These are phyloP conservation scores for Penicillium atrosanguineum DNA, from an alignment of 495 filamentous ascomycete species.

Conservation along the genomic window DNA sequence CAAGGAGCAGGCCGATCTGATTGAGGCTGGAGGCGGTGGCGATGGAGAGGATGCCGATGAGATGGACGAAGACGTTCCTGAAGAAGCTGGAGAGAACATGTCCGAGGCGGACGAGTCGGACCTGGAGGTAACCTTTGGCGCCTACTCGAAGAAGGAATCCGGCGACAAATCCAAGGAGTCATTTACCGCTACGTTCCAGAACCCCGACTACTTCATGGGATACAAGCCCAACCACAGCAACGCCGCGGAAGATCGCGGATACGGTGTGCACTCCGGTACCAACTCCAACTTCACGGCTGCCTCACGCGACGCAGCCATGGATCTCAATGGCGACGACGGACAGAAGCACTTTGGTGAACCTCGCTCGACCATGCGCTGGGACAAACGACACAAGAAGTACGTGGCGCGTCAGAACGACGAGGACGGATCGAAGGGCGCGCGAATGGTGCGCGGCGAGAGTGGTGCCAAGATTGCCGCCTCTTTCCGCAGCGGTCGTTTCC, in stretches of 20 bases:
- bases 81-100: conserved; percentile 55
- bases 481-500: conserved; percentile 91
- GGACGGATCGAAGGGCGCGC: conserved; percentile 82
- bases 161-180: conserved; percentile 24
- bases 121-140: conserved; percentile 78
- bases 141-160: conserved; percentile 36
- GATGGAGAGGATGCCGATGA: conserved; percentile 35
- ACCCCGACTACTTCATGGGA: conserved; percentile 91
- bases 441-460: conserved; percentile 83
- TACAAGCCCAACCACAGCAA: conserved; percentile 78
- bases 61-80: conserved; percentile 25
- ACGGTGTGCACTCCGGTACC: conserved; percentile 83
- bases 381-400: conserved; percentile 96
- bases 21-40: conserved; percentile 28
- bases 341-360: conserved; percentile 71
- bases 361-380: conserved; percentile 80
- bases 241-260: conserved; percentile 81
- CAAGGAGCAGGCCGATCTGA: conserved; percentile 28
- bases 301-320: conserved; percentile 81
- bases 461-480: conserved; percentile 93
- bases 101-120: conserved; percentile 70
- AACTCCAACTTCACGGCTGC: conserved; percentile 75
- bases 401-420: conserved; percentile 87
- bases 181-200: conserved; percentile 58
- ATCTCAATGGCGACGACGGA: conserved; percentile 82